Conservation (phyloP, 2,329 filamentous ascomycete genomes). For the Fusarium sp. region DNA sequence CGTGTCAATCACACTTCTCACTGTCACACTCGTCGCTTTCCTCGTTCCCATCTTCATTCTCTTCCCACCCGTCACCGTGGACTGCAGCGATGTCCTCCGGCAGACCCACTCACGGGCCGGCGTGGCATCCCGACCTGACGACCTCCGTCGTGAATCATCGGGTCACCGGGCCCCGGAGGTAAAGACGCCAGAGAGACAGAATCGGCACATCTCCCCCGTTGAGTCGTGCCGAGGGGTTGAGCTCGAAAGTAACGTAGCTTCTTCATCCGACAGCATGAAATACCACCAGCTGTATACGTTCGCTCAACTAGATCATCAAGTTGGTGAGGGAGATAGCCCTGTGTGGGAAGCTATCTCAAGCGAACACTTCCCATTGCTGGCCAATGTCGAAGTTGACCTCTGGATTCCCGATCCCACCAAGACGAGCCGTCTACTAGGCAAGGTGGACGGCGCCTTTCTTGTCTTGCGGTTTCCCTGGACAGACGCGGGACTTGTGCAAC, state of each 20-base stretch:
- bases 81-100: slow-evolving; percentile 64
- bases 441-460: slow-evolving; percentile 69
- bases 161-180: slow-evolving; percentile 39
- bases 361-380: slow-evolving; percentile 76
- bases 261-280: slow-evolving; percentile 77
- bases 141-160: slow-evolving; percentile 50
- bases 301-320: slow-evolving; percentile 65
- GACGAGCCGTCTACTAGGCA: slow-evolving; percentile 63
- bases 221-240: slow-evolving; percentile 86
- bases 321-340: slow-evolving; percentile 56
- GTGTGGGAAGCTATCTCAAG: slow-evolving; percentile 80
- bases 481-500: slow-evolving; percentile 61
- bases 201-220: slow-evolving; percentile 83
- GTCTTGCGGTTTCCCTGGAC: slow-evolving; percentile 75
- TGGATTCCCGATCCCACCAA: slow-evolving; percentile 76
- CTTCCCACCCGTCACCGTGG: slow-evolving; percentile 66
- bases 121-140: slow-evolving; percentile 54
- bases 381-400: slow-evolving; percentile 74
- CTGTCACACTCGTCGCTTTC: slow-evolving; percentile 63
- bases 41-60: slow-evolving; percentile 66
- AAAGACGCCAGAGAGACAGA: slow-evolving; percentile 60
- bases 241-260: slow-evolving; percentile 71
- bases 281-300: slow-evolving; percentile 88
- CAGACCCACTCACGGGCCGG: slow-evolving; percentile 67
- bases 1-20: slow-evolving; percentile 55